A percentile compares a stretch with the other conserved stretches of the same genome.
Evolutionary conservation across 139 green algal genomes (phyloP).

Genomic region (Bryopsis sp.): DNA sequence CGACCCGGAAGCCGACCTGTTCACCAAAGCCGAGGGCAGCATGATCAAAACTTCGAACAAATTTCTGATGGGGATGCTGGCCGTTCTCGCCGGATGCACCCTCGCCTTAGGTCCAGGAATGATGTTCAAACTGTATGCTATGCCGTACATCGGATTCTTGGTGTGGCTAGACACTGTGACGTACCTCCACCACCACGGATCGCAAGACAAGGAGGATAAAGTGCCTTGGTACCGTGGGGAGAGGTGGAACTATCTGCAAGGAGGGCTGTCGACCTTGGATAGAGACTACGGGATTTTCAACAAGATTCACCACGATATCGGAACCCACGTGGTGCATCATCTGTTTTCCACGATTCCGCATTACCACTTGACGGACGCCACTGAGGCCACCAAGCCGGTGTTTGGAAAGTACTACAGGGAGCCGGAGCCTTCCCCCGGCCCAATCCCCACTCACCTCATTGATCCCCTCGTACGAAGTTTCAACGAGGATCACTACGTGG

Average conservation of each 20-base stretch:
- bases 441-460: too few relatives aligned
- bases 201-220: constrained; percentile 40
- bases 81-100: too few relatives aligned
- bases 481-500: too few relatives aligned
- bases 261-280: constrained; percentile 81
- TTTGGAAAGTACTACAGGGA: constrained; percentile 12
- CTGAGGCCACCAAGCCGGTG: constrained; percentile 11
- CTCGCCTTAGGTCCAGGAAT: background rate
- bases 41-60: too few relatives aligned
- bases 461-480: too few relatives aligned
- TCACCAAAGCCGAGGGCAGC: too few relatives aligned
- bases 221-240: constrained; percentile 67
- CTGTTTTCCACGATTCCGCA: constrained; percentile 59
- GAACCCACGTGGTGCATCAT: constrained; percentile 83
- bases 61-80: too few relatives aligned
- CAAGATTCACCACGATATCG: constrained; percentile 96
- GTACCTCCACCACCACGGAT: constrained; percentile 85
- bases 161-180: constrained; percentile 93
- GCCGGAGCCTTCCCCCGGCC: too few relatives aligned
- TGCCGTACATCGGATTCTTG: constrained; percentile 62
- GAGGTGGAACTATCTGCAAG: constrained; percentile 86
- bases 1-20: too few relatives aligned
- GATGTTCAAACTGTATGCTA: constrained; percentile 4
- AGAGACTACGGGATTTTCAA: constrained; percentile 93
- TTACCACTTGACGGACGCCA: constrained; percentile 7